These are phyloP conservation scores for Salix dunnii DNA, from an alignment of 345 rosid species.

Conservation along the genomic window DNA sequence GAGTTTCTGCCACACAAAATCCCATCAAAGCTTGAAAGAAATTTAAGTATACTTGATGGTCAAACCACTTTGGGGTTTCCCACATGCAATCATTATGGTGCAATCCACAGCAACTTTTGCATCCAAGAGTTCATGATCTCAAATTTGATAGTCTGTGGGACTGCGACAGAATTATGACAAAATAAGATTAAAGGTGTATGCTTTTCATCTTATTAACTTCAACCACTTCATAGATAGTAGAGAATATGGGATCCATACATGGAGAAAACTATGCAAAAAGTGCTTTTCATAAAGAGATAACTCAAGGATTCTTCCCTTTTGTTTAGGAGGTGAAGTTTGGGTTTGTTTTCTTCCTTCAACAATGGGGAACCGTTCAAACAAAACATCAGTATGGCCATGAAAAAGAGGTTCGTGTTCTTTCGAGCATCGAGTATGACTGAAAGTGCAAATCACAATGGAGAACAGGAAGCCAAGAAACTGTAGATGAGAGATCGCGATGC, in stretches of 20 bases:
- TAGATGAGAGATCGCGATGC: neutral
- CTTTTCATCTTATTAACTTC: neutral
- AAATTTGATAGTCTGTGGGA: neutral
- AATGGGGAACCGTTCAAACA: neutral
- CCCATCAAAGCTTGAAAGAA: constrained; percentile 8
- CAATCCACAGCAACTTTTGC: constrained; percentile 14
- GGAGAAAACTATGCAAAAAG: neutral
- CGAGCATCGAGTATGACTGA: neutral
- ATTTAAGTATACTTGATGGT: constrained; percentile 16
- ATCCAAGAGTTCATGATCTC: neutral
- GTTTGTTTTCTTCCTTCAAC: constrained; percentile 11
- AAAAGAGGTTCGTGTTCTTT: neutral
- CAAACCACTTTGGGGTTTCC: constrained; percentile 28
- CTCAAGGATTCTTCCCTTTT: neutral
- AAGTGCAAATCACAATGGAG: neutral
- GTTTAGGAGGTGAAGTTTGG: constrained; percentile 7
- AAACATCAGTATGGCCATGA: neutral
- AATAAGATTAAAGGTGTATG: neutral
- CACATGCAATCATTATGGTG: constrained; percentile 32
- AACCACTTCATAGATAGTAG: neutral
- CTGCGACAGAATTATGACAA: neutral
- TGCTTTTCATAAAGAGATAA: constrained; percentile 1
- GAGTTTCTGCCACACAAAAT: constrained; percentile 21
- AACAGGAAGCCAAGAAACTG: neutral
- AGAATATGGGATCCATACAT: neutral